Percentiles rank a stretch among this genome's conserved stretches.
phyloP scores from a whole-genome alignment of 2,329 filamentous ascomycete species.

The Aspergillus pseudoterreus region DNA sequence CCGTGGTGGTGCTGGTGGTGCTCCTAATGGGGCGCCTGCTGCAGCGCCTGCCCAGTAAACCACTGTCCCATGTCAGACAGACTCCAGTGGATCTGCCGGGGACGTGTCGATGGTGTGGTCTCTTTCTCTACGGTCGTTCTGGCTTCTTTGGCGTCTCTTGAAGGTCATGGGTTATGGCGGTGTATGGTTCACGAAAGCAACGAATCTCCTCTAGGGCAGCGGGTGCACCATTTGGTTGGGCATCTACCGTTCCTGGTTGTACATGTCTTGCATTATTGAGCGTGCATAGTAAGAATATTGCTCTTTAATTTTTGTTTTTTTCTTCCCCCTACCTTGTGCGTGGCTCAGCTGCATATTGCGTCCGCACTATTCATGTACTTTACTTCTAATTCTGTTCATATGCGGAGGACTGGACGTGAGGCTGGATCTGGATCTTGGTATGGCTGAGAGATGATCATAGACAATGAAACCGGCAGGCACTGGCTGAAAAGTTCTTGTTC shows the following conservation, averaged over 20 bases:
- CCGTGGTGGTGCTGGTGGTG: constrained; percentile 26
- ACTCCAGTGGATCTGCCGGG: constrained; percentile 2
- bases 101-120: neutral
- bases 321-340: constrained; percentile 19
- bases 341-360: neutral
- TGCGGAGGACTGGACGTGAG: neutral
- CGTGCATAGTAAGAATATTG: constrained; percentile 28
- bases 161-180: constrained; percentile 23
- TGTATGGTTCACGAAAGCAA: constrained; percentile 37
- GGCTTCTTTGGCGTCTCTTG: constrained; percentile 16
- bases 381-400: constrained; percentile 6
- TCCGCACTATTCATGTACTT: constrained; percentile 4
- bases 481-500: too few relatives aligned
- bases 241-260: constrained; percentile 24
- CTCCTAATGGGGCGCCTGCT: constrained; percentile 19
- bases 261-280: constrained; percentile 34
- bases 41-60: constrained; percentile 11
- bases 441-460: neutral
- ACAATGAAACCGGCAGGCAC: constrained; percentile 11
- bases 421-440: constrained; percentile 8
- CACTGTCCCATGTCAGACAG: neutral
- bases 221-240: constrained; percentile 6
- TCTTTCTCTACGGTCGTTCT: constrained; percentile 9
- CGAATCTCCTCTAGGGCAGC: constrained; percentile 21
- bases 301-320: constrained; percentile 19